These are phyloP conservation scores for Malus fusca DNA, from an alignment of 306 rosid species.

Conservation along the genomic window DNA sequence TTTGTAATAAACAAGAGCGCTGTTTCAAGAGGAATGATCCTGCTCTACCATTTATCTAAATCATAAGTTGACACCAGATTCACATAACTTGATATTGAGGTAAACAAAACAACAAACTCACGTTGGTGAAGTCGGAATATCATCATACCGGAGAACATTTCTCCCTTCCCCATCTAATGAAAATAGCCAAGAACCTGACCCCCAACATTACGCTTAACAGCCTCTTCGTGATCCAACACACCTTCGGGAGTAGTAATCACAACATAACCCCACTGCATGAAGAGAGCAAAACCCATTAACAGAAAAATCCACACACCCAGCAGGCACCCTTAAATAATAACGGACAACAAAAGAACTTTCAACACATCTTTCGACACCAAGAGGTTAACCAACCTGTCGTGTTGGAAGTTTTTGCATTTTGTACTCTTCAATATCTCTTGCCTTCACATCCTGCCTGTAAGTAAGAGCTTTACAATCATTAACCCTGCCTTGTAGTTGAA, in stretches of 20 bases:
- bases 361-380: neutral
- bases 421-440: conserved; percentile 65
- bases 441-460: conserved; percentile 63
- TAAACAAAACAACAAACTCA: conserved; percentile 5
- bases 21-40: neutral
- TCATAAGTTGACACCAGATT: neutral
- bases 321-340: neutral
- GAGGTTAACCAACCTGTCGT: conserved; percentile 49
- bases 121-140: neutral
- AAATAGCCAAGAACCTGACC: conserved; percentile 85
- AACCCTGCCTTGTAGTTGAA: conserved; percentile 84
- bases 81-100: neutral
- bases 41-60: neutral
- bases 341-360: neutral
- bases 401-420: conserved; percentile 62
- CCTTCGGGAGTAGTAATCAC: conserved; percentile 92
- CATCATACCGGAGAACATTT: neutral
- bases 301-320: neutral
- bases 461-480: conserved; percentile 73
- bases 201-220: conserved; percentile 53
- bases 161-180: conserved; percentile 28
- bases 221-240: conserved; percentile 93
- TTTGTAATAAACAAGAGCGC: neutral
- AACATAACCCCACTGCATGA: conserved; percentile 93
- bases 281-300: conserved; percentile 1